Evolutionary conservation across 148 eudicot species (phyloP), one percentile per base, ranked within the genome.

Genomic region (Rhododendron mucronatum): DNA sequence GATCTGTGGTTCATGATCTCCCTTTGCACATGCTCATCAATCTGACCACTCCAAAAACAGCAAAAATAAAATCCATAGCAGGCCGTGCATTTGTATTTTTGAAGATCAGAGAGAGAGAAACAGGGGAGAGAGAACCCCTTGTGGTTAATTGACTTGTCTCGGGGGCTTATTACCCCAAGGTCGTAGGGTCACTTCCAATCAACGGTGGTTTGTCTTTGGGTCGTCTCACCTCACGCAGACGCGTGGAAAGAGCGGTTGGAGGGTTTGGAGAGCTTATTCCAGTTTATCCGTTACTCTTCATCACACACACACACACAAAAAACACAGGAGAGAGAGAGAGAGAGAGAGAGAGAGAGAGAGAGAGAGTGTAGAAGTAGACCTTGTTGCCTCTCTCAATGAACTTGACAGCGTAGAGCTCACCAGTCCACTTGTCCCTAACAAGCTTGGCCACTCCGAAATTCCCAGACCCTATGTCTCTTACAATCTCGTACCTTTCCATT

Each of bases 21-120:
- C 89, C 98, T 94, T 80, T 93, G 94, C 79, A 96, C 98, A 90
- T 92, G 96, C 83, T 95, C 98, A 91, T 96, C 98, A 91, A 96
- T 94, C 98, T 96, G 90, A 3, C 75, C 90, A 92, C 63, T 44
- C 26, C 53, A 14, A 53, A 82, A 28, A 39, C n/a, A 47, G 35
- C 35, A 45, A 76, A 1, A 71, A 41, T 79, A 37, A 77, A 51
- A 55, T 26, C 39, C 13, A 65, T 67, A 26, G 75, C 37, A 28
- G 37, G 37, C 37, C 75, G 28, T 69, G 75, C 37, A 28, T 69
- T 69, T 69, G 75, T 11, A 5, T 2, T 63, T 23, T 8, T 63
- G 30, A 7, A 63, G 30, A 23, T 3, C 28, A n/a, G 30, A 63
- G 1, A n/a, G 28, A 63, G 20, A 11, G 53, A 50, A 50, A 50